These are phyloP conservation scores for Pulveroboletus frians DNA, from an alignment of 768 basidiomycete genomes.

Conservation along the genomic window DNA sequence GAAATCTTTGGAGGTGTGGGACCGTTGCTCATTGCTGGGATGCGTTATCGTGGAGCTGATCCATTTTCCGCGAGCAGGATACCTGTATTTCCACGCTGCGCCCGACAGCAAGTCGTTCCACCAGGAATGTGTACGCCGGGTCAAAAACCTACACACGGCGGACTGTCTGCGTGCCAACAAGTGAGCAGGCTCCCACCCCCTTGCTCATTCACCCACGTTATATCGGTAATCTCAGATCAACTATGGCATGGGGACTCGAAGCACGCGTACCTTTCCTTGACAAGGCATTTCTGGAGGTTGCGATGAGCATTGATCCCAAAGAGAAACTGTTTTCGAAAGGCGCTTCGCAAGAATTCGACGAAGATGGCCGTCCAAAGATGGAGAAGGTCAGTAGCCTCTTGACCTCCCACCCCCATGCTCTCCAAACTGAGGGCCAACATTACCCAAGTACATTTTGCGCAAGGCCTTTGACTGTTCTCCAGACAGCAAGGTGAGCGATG, in stretches of 20 bases:
- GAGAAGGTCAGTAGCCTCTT: slow-evolving; percentile 67
- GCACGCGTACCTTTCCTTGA: slow-evolving; percentile 99
- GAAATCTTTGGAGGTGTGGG: slow-evolving; percentile 88
- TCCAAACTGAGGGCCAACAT: slow-evolving; percentile 9
- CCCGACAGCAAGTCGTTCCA: slow-evolving; percentile 86
- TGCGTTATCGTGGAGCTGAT: slow-evolving; percentile 5
- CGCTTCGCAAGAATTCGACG: slow-evolving; percentile 63
- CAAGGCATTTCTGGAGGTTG: slow-evolving; percentile 89
- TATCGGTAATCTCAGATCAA: slow-evolving; percentile 54
- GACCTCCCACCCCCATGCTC: not conserved
- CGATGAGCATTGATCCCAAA: slow-evolving; percentile 85
- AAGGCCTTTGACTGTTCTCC: slow-evolving; percentile 91
- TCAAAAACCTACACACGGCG: slow-evolving; percentile 95
- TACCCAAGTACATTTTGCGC: slow-evolving; percentile 77
- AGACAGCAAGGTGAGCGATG: slow-evolving; percentile 56
- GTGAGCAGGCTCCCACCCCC: slow-evolving; percentile 37
- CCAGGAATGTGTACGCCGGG: slow-evolving; percentile 89
- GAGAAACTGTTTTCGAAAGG: slow-evolving; percentile 90
- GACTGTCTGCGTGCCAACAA: slow-evolving; percentile 99
- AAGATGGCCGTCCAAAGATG: slow-evolving; percentile 87
- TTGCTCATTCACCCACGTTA: not conserved
- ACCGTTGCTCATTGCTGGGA: slow-evolving; percentile 3
- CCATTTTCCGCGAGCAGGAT: slow-evolving; percentile 48
- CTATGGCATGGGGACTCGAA: slow-evolving; percentile 99
- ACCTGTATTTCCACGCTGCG: slow-evolving; percentile 99